phyloP scores from a whole-genome alignment of 208 protist species.

The Leishmania lainsoni region DNA sequence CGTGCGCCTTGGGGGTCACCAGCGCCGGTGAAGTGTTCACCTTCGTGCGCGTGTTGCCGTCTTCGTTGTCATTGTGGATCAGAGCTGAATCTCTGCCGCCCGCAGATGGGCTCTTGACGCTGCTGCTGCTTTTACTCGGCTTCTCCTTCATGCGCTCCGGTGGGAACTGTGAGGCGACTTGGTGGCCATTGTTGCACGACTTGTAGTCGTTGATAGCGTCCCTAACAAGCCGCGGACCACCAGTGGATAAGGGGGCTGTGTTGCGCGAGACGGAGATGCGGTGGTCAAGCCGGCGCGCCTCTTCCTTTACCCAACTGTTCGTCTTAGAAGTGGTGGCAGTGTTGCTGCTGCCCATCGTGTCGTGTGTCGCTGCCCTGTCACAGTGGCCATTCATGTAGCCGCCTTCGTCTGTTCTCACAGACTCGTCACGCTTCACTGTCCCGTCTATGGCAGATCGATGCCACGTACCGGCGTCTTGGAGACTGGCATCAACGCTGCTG shows the following conservation, averaged over 20 bases:
- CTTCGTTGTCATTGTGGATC: neutral
- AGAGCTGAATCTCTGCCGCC: neutral
- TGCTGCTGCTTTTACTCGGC: slow-evolving; percentile 6
- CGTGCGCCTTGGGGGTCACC: slow-evolving; percentile 12
- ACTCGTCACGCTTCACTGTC: slow-evolving; percentile 12
- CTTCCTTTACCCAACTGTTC: slow-evolving; percentile 38
- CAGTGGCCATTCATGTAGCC: neutral
- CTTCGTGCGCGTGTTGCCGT: neutral
- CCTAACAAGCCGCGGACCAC: neutral
- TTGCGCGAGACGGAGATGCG: neutral
- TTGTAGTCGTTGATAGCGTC: neutral
- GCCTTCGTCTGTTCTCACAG: neutral
- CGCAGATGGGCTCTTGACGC: slow-evolving; percentile 10
- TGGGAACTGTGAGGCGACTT: slow-evolving; percentile 27
- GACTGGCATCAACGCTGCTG: slow-evolving; percentile 4
- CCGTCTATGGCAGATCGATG: neutral
- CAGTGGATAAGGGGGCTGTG: neutral
- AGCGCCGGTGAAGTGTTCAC: slow-evolving; percentile 15
- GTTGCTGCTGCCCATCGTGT: neutral
- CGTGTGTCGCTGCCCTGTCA: neutral
- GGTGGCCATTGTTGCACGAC: neutral
- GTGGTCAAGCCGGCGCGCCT: slow-evolving; percentile 29
- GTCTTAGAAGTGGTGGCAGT: slow-evolving; percentile 4
- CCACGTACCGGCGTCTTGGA: neutral
- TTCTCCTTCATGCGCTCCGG: slow-evolving; percentile 15